phyloP scores from a whole-genome alignment of 345 rosid species.

The Odontarrhena argentea region DNA sequence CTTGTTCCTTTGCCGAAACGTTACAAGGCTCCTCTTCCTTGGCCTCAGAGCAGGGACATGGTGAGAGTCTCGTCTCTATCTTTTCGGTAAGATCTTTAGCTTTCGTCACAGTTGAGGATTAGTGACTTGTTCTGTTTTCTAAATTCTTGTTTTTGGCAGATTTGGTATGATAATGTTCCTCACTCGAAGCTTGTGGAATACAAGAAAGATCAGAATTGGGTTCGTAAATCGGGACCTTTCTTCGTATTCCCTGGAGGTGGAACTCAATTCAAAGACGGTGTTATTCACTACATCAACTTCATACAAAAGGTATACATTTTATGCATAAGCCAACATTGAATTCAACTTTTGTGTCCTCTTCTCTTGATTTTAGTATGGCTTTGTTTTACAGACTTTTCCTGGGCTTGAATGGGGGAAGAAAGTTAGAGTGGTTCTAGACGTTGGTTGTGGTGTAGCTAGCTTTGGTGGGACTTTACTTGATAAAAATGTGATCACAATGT shows the following conservation, averaged over 20 bases:
- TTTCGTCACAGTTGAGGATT: neutral
- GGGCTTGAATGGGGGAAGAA: conserved; percentile 69
- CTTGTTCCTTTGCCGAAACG: conserved; percentile 72
- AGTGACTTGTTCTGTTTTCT: neutral
- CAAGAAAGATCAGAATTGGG: conserved; percentile 96
- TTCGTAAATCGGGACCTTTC: conserved; percentile 66
- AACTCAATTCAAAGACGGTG: conserved; percentile 92
- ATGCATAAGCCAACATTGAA: neutral
- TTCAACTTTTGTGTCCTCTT: neutral
- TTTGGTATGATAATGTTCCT: conserved; percentile 83
- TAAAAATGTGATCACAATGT: conserved; percentile 82
- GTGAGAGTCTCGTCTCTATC: conserved; percentile 63
- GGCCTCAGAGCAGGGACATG: conserved; percentile 98
- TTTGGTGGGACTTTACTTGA: conserved; percentile 87
- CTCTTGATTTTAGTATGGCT: neutral
- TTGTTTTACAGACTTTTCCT: conserved; percentile 55
- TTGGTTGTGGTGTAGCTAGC: conserved; percentile 94
- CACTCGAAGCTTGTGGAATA: conserved; percentile 92
- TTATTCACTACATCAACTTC: conserved; percentile 61
- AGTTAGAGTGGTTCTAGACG: conserved; percentile 76
- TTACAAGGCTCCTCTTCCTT: conserved; percentile 70
- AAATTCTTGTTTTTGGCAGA: conserved; percentile 43
- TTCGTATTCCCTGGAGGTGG: conserved; percentile 92
- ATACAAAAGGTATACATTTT: conserved; percentile 60
- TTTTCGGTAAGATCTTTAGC: conserved; percentile 32